These are phyloP conservation scores for Backusella tuberculispora DNA, from an alignment of 192 early-diverging fungal genomes.

Conservation along the genomic window DNA sequence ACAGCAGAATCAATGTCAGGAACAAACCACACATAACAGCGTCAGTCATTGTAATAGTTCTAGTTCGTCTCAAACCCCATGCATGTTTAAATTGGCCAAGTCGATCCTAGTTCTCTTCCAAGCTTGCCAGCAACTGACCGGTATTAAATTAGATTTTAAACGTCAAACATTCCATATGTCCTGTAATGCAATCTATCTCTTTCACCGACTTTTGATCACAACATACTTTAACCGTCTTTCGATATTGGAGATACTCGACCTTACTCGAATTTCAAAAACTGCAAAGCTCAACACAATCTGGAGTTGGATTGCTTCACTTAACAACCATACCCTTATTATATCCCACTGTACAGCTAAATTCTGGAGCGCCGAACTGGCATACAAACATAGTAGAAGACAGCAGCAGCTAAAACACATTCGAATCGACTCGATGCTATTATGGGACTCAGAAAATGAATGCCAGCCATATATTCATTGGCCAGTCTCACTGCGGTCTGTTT, in stretches of 20 bases:
- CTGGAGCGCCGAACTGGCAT: not conserved
- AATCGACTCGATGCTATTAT: slow-evolving; percentile 5
- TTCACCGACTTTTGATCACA: not conserved
- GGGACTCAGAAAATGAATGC: not conserved
- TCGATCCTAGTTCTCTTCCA: slow-evolving; percentile 3
- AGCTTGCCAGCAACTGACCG: not conserved
- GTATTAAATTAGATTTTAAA: not conserved
- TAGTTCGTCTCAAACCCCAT: not conserved
- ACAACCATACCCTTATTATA: not conserved
- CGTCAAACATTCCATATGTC: slow-evolving; percentile 7
- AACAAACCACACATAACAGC: no score
- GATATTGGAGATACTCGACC: not conserved
- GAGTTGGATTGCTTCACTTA: slow-evolving; percentile 1
- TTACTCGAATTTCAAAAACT: not conserved
- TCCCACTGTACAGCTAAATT: not conserved
- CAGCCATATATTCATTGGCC: not conserved
- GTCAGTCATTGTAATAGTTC: no score
- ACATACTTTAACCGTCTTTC: not conserved
- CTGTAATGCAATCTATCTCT: not conserved
- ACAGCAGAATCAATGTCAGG: not conserved
- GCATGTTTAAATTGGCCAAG: slow-evolving; percentile 1
- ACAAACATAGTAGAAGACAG: not conserved
- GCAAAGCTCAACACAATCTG: not conserved
- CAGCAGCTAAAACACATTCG: not conserved
- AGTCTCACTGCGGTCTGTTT: not conserved